Conservation (phyloP, 495 filamentous ascomycete genomes). For the Jackrogersella multiformis region DNA sequence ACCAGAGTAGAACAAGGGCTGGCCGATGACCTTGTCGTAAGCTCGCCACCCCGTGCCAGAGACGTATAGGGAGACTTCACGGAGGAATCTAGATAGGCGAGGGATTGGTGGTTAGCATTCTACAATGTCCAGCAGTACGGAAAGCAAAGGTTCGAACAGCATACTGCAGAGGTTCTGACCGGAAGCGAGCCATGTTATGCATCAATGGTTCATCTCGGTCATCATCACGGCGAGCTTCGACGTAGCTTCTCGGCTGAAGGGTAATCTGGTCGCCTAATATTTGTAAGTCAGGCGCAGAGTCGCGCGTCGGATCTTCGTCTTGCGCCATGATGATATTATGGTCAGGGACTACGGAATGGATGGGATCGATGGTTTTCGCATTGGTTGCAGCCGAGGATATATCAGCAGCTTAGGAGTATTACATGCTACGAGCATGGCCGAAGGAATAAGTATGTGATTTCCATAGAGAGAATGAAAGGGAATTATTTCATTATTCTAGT, state of each 20-base stretch:
- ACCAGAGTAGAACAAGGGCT: conserved; percentile 91
- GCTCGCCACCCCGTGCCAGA: conserved; percentile 92
- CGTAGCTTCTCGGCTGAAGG: conserved; percentile 80
- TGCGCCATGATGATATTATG: conserved; percentile 46
- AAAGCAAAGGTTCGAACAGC: conserved; percentile 24
- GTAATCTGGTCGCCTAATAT: conserved; percentile 82
- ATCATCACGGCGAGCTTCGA: conserved; percentile 58
- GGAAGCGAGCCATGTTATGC: conserved; percentile 82
- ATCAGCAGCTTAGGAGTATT: conserved; percentile 25
- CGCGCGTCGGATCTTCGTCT: conserved; percentile 48
- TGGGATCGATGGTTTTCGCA: background rate
- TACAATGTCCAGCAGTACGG: background rate
- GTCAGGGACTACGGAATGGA: conserved; percentile 14
- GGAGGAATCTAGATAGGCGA: conserved; percentile 74
- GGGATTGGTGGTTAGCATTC: conserved; percentile 43
- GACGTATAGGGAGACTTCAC: conserved; percentile 89
- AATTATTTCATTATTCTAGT: too few species aligned
- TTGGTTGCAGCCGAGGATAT: conserved; percentile 29
- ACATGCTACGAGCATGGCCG: conserved; percentile 28
- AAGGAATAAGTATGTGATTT: background rate
- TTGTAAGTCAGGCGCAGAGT: conserved; percentile 81
- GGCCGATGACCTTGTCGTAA: conserved; percentile 89
- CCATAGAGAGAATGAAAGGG: too few species aligned
- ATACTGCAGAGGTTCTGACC: conserved; percentile 63
- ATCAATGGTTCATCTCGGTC: conserved; percentile 79